Evolutionary conservation across 139 green algal species (phyloP).

Genomic region (Asterochloris sp.): DNA sequence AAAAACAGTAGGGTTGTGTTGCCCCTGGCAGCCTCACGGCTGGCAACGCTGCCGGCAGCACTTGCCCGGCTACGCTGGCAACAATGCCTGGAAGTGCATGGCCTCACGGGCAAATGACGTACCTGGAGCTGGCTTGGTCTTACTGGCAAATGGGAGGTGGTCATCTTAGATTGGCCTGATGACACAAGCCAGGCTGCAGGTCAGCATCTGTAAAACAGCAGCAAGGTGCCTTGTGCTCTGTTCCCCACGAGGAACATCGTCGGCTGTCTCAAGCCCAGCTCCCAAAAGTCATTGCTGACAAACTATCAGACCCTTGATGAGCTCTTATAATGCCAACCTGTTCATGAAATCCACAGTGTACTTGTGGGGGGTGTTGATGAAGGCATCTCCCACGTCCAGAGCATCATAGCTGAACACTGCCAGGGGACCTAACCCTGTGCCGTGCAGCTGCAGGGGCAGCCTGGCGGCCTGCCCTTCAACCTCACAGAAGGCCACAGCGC

Average conservation of each 20-base stretch:
- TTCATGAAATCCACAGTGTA: conserved; percentile 78
- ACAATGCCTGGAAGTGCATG: too few relatives aligned
- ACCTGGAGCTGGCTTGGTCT: too few relatives aligned
- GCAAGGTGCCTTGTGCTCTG: background rate
- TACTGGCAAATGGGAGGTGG: background rate
- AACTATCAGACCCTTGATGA: background rate
- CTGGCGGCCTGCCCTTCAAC: conserved; percentile 46
- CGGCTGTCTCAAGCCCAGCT: too few relatives aligned
- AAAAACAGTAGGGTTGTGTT: too few relatives aligned
- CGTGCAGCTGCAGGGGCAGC: conserved; percentile 54
- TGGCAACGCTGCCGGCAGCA: too few relatives aligned
- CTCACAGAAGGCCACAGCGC: conserved; percentile 55
- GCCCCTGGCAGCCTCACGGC: too few relatives aligned
- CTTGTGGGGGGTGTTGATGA: conserved; percentile 69
- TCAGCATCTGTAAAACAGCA: background rate
- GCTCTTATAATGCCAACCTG: background rate
- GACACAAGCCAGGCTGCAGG: background rate
- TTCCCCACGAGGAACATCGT: too few relatives aligned
- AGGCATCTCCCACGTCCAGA: conserved; percentile 79
- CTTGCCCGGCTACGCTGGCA: too few relatives aligned
- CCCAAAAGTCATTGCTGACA: too few relatives aligned
- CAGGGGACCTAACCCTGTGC: conserved; percentile 51
- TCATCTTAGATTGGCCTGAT: background rate
- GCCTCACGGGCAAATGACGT: too few relatives aligned
- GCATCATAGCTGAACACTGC: conserved; percentile 67